A percentile compares a stretch with the other conserved stretches of the same genome.
phyloP scores from a whole-genome alignment of 192 early-diverging fungal species.

The Coemansia sp. region DNA sequence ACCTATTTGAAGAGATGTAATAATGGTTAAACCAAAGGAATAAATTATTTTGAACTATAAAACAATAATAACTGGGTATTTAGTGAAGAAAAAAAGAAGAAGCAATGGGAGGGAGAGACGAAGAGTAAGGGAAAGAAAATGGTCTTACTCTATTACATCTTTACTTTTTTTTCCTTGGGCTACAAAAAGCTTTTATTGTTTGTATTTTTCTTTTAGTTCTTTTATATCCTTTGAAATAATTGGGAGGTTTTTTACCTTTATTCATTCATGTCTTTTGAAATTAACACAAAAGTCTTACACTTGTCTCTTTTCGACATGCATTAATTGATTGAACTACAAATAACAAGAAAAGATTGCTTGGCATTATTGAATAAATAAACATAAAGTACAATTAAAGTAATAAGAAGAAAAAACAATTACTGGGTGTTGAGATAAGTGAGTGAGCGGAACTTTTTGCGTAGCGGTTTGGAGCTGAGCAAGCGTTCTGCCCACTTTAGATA shows the following conservation, averaged over 20 bases:
- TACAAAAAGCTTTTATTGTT: too few species aligned
- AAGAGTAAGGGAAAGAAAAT: constrained; percentile 1
- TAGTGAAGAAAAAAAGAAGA: constrained; percentile 3
- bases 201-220: too few species aligned
- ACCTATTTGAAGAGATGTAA: neutral
- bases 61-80: neutral
- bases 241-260: neutral
- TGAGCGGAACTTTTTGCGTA: constrained; percentile 36
- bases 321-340: neutral
- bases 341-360: neutral
- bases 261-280: neutral
- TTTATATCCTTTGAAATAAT: too few species aligned
- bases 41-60: neutral
- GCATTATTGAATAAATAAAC: neutral
- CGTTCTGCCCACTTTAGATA: constrained; percentile 36
- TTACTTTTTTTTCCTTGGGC: too few species aligned
- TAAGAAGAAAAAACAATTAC: neutral
- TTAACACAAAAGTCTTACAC: too few species aligned
- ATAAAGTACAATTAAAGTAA: too few species aligned
- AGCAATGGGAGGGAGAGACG: neutral
- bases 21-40: neutral
- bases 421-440: constrained; percentile 24
- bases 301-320: neutral
- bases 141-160: neutral
- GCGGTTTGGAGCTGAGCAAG: constrained; percentile 21